These are phyloP conservation scores for Sclerotinia nivalis DNA, from an alignment of 2,329 filamentous ascomycete genomes.

Conservation along the genomic window DNA sequence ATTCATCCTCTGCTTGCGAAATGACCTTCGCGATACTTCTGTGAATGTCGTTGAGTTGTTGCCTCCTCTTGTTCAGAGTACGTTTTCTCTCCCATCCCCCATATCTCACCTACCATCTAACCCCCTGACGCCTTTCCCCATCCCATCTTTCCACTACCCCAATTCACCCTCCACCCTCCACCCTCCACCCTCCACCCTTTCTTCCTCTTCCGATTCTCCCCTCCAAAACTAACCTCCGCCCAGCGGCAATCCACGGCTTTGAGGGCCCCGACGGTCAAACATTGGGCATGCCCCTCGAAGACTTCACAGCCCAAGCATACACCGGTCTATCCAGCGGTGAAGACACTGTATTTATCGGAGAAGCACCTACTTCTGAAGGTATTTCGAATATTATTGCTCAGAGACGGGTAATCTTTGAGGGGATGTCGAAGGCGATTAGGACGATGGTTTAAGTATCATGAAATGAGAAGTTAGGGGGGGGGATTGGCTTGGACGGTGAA, in stretches of 20 bases:
- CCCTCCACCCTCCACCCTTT: too few species aligned
- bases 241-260: conserved; percentile 48
- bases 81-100: not conserved
- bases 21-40: conserved; percentile 43
- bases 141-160: too few species aligned
- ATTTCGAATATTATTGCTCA: not conserved
- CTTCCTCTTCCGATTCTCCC: too few species aligned
- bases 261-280: conserved; percentile 47
- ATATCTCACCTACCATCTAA: conserved; percentile 41
- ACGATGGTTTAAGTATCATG: too few species aligned
- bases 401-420: not conserved
- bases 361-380: accelerated
- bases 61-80: conserved; percentile 41
- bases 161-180: too few species aligned
- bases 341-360: not conserved
- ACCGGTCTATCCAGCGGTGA: not conserved
- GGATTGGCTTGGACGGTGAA: too few species aligned
- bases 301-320: not conserved
- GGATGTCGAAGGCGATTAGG: not conserved
- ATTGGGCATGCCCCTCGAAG: conserved; percentile 51
- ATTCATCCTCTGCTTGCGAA: conserved; percentile 47
- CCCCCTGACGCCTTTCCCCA: conserved; percentile 47
- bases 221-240: not conserved
- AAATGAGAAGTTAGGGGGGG: too few species aligned
- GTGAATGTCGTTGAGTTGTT: conserved; percentile 48